Evolutionary conservation across 495 filamentous ascomycete species (phyloP).

Genomic region (Hypoxylon lienhwacheense): DNA sequence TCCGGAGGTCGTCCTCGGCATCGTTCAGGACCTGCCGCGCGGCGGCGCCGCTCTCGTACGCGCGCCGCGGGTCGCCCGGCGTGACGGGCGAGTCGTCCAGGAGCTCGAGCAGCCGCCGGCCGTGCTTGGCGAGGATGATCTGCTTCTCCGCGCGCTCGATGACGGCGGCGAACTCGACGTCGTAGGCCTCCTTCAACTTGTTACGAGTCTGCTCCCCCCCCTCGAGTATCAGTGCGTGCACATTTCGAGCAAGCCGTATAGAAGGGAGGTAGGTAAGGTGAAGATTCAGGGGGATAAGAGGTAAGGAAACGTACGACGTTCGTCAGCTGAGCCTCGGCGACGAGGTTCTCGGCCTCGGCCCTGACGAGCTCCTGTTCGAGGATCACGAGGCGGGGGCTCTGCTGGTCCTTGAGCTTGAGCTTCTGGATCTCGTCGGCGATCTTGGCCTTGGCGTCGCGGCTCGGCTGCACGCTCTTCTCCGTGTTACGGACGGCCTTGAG

Average conservation of each 20-base stretch:
- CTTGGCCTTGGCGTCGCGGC: slow-evolving; percentile 79
- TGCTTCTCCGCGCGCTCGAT: slow-evolving; percentile 98
- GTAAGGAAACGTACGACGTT: slow-evolving; percentile 67
- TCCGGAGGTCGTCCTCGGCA: slow-evolving; percentile 81
- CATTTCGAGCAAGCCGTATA: too few relatives aligned
- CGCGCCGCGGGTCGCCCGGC: slow-evolving; percentile 72
- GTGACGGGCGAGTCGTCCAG: slow-evolving; percentile 92
- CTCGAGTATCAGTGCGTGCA: too few relatives aligned
- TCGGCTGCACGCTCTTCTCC: slow-evolving; percentile 90
- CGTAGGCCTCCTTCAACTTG: slow-evolving; percentile 92
- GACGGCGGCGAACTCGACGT: slow-evolving; percentile 78
- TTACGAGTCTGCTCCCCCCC: slow-evolving; percentile 66
- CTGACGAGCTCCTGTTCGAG: slow-evolving; percentile 95
- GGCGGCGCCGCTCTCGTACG: slow-evolving; percentile 63
- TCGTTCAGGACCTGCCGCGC: slow-evolving; percentile 88
- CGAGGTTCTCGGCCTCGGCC: slow-evolving; percentile 90
- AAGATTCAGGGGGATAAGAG: not conserved
- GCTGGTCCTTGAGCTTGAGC: slow-evolving; percentile 86
- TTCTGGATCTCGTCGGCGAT: slow-evolving; percentile 87
- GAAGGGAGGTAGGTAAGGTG: too few relatives aligned
- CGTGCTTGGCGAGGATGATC: slow-evolving; percentile 86
- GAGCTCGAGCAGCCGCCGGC: slow-evolving; percentile 77
- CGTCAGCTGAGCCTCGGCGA: slow-evolving; percentile 94
- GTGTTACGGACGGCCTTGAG: slow-evolving; percentile 92
- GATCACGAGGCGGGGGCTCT: slow-evolving; percentile 69